phyloP scores from a whole-genome alignment of 164 flowering plant genomes.

The Akebia trifoliata region DNA sequence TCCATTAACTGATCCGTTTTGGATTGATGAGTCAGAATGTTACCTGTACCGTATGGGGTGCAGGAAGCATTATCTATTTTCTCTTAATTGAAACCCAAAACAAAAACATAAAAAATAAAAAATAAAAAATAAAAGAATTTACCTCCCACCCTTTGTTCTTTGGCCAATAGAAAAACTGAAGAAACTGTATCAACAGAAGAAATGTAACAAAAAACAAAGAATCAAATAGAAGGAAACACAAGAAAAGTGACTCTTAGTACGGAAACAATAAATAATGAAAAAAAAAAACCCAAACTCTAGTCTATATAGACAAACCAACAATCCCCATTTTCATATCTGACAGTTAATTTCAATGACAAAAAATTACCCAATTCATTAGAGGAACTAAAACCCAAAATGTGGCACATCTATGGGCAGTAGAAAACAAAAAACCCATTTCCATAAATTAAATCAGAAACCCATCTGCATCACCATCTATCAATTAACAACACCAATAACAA shows the following conservation, averaged over 20 bases:
- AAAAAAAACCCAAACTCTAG: not conserved
- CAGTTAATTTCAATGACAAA: not conserved
- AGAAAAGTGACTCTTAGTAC: too few species aligned
- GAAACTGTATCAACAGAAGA: constrained; percentile 8
- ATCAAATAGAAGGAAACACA: not conserved
- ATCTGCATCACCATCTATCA: constrained; percentile 33
- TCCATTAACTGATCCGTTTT: not conserved
- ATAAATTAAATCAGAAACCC: constrained; percentile 21
- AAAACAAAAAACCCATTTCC: constrained; percentile 18
- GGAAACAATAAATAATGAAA: too few species aligned
- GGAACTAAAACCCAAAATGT: not conserved
- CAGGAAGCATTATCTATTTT: constrained; percentile 1
- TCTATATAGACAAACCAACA: not conserved
- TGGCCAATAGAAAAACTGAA: constrained; percentile 4
- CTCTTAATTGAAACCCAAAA: not conserved
- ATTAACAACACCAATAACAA: constrained; percentile 22
- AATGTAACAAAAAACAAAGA: constrained; percentile 3
- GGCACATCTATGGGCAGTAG: constrained; percentile 10
- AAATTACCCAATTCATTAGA: not conserved
- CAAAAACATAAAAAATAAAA: not conserved
- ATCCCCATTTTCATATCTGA: not conserved
- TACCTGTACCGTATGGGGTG: constrained; percentile 2
- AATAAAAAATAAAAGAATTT: not conserved
- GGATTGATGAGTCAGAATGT: not conserved
- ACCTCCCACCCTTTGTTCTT: too few species aligned